Percentiles rank a stretch among this genome's conserved stretches.
phyloP scores from a whole-genome alignment of 495 filamentous ascomycete genomes.

The Trichocladium uniseriatum region DNA sequence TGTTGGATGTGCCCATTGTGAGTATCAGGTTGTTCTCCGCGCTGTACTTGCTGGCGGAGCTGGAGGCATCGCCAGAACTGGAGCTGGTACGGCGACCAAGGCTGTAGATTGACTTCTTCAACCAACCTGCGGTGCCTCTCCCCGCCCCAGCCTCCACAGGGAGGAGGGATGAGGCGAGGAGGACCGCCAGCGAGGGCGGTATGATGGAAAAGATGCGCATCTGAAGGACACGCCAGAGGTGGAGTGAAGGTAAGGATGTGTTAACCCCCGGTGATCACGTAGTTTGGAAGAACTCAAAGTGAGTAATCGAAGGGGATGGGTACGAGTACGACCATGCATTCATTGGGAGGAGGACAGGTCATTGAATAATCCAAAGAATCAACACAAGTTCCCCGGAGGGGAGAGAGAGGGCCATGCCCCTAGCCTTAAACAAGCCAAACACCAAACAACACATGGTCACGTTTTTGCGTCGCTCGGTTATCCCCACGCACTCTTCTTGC shows the following conservation, averaged over 20 bases:
- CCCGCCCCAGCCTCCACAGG: background rate
- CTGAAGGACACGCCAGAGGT: background rate
- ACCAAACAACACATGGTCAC: background rate
- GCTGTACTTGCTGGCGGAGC: background rate
- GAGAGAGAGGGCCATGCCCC: background rate
- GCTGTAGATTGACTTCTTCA: background rate
- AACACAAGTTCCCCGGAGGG: background rate
- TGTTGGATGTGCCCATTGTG: slow-evolving; percentile 6
- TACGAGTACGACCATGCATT: background rate
- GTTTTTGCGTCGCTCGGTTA: background rate
- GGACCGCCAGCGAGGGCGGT: slow-evolving; percentile 1
- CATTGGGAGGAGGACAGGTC: background rate
- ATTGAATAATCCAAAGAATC: background rate
- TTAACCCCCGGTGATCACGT: background rate
- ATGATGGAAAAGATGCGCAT: slow-evolving; percentile 3
- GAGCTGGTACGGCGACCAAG: background rate
- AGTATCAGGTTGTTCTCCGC: background rate
- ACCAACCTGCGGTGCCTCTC: background rate
- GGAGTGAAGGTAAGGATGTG: background rate
- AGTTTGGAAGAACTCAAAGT: background rate
- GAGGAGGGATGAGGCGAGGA: background rate
- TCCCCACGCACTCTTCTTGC: background rate
- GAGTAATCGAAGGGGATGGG: background rate
- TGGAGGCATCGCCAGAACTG: background rate
- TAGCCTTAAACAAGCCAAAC: slow-evolving; percentile 3